Base-by-base conservation (phyloP, 768 basidiomycete genomes). In the Favolaschia claudopus region DNA sequence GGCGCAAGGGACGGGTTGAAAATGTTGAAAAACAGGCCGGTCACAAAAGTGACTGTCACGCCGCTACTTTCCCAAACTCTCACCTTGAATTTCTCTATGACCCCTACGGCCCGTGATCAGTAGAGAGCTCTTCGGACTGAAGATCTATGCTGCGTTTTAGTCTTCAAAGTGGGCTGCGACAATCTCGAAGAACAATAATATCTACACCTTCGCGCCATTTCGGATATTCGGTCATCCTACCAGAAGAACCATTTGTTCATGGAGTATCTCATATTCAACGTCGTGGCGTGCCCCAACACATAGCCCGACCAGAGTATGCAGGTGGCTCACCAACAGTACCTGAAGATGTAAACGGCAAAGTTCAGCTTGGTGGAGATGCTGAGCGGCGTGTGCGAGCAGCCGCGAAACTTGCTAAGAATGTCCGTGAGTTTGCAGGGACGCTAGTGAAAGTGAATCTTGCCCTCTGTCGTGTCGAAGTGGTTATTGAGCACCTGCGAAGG, bases 141-240 rank as follows among this genome's bases (percentile, higher is more conserved):
- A 7, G n/a, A n/a, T n/a, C n/a, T n/a, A n/a, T n/a, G n/a, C n/a
- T n/a, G n/a, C n/a, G n/a, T n/a, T n/a, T n/a, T n/a, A n/a, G n/a
- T n/a, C n/a, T n/a, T n/a, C n/a, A n/a, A n/a, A n/a, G n/a, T n/a
- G n/a, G n/a, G n/a, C n/a, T n/a, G n/a, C n/a, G n/a, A n/a, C n/a
- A n/a, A n/a, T n/a, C n/a, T n/a, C n/a, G n/a, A n/a, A n/a, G n/a
- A n/a, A n/a, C n/a, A n/a, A n/a, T n/a, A n/a, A n/a, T n/a, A n/a
- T n/a, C n/a, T n/a, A n/a, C n/a, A n/a, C n/a, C n/a, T n/a, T n/a
- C n/a, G n/a, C n/a, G n/a, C n/a, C n/a, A 78, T 60, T 85, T 83
- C 55, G 87, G 87, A 15, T 91, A 89, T 75, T 76, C 75, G 44
- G 72, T 91, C 29, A 86, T 92, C 48, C 76, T 91, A 13, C 89